Evolutionary conservation across 139 green algal species (phyloP), one percentile per base, ranked within the genome.

Genomic region (Astrephomene gubernaculifera): DNA sequence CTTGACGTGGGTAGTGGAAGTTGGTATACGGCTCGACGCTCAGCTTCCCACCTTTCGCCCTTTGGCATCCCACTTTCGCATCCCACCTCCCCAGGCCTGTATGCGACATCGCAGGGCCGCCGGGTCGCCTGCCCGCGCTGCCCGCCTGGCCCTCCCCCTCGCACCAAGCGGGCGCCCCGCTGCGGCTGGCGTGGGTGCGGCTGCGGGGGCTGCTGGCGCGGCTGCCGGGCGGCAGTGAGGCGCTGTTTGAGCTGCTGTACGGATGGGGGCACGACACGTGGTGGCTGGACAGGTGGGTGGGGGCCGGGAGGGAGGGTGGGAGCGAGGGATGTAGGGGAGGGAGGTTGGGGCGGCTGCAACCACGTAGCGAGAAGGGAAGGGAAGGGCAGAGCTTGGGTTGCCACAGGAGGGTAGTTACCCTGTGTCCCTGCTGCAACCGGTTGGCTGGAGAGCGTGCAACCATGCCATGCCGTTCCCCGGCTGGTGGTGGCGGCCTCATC

Each of bases 241-340:
- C 1, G 10, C 21, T 92, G 33, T 94, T 93, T 67, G 68, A 86
- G 39, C 33, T 38, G 80, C 82, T 94, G 64, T 86, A 90, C 49
- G 79, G 68, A 2, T 87, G 71, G 75, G 52, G 52, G 27, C 39
- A 88, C 2, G 91, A 98, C 92, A 93, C 91, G 14, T 99, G 97
- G 79, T 99, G 96, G 96, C 91, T 99, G 25, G 96, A 99, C 92
- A 97, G 93, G 91, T 95, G 74, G 25, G 79, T 1, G 27, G 27
- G 8, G 35, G 24, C 24, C 17, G 27, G 61, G 14, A n/a, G 7
- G 29, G 27, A 10, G 61, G 61, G 17, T 14, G 61, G 22, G 29
- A 8, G 14, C 54, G 54, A 31, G 54, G 29, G 54, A 19, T 24
- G 61, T 7, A 21, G 49, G 17, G 12, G 49, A 57, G 49, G 17